These are phyloP conservation scores for Peziza echinospora DNA, from an alignment of 495 filamentous ascomycete genomes.

Conservation along the genomic window DNA sequence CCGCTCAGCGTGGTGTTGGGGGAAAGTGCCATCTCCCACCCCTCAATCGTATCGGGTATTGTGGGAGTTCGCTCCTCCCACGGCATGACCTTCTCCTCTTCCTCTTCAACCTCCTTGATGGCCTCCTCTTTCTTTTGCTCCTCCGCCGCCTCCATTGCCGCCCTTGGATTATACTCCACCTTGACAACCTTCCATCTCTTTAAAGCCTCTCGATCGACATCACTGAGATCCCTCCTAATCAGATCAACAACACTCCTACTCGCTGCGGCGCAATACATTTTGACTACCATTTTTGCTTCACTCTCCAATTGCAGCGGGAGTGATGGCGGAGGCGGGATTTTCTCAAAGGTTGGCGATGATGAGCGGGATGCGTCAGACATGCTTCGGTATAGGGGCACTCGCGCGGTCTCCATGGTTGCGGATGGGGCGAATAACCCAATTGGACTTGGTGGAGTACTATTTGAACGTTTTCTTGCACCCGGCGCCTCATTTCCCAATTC, in stretches of 20 bases:
- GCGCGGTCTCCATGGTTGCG: too few relatives aligned
- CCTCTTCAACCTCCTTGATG: neutral
- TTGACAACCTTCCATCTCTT: neutral
- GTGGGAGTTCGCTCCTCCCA: neutral
- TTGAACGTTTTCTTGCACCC: too few relatives aligned
- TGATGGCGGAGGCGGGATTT: too few relatives aligned
- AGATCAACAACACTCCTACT: neutral
- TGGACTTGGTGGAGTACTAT: too few relatives aligned
- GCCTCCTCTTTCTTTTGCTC: neutral
- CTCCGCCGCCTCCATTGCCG: neutral
- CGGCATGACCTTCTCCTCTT: neutral
- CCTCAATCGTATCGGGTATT: neutral
- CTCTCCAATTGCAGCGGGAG: neutral
- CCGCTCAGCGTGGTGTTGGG: too few relatives aligned
- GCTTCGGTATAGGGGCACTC: too few relatives aligned
- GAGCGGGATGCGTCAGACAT: too few relatives aligned
- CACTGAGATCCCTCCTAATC: neutral
- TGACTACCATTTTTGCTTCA: neutral
- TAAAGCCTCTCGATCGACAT: neutral
- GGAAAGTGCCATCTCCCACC: neutral
- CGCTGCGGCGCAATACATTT: neutral
- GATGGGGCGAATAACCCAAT: too few relatives aligned
- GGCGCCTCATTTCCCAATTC: too few relatives aligned
- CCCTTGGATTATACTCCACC: neutral
- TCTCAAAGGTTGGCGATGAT: too few relatives aligned